phyloP scores from a whole-genome alignment of 2,329 filamentous ascomycete genomes.

The Neodidymelliopsis sp. region DNA sequence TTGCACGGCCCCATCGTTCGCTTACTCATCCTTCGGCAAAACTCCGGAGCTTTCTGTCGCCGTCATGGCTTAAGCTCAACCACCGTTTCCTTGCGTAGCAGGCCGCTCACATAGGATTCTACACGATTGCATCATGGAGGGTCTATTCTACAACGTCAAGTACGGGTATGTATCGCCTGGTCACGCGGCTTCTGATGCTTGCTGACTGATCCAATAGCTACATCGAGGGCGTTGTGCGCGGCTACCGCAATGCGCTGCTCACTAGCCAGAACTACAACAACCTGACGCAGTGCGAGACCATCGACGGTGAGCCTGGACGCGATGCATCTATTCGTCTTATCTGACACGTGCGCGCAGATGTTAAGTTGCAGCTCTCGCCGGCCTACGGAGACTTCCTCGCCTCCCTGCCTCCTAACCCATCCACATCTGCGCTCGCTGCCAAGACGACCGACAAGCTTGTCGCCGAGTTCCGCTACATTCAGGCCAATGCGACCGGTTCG shows the following conservation, averaged over 20 bases:
- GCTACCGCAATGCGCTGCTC: slow-evolving; percentile 93
- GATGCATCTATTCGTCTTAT: slow-evolving; percentile 1
- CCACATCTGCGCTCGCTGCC: slow-evolving; percentile 90
- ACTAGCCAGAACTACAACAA: slow-evolving; percentile 92
- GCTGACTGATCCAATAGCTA: slow-evolving; percentile 66
- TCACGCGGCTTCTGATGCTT: not conserved
- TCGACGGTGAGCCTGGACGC: slow-evolving; percentile 73
- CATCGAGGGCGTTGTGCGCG: slow-evolving; percentile 95
- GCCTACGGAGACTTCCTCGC: slow-evolving; percentile 97
- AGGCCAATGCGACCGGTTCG: slow-evolving; percentile 90
- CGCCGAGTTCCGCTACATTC: slow-evolving; percentile 94
- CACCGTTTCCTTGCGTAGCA: too few species aligned
- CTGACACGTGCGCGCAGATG: slow-evolving; percentile 65
- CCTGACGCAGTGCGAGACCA: slow-evolving; percentile 95
- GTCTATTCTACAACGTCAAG: slow-evolving; percentile 92
- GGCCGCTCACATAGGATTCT: slow-evolving; percentile 4
- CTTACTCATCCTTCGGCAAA: not conserved
- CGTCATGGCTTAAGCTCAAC: too few species aligned
- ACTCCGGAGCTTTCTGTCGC: not conserved
- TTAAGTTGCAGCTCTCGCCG: slow-evolving; percentile 96
- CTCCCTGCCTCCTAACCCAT: slow-evolving; percentile 92
- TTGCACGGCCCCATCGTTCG: too few species aligned
- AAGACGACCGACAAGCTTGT: slow-evolving; percentile 99
- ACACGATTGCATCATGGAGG: slow-evolving; percentile 71
- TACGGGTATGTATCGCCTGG: slow-evolving; percentile 71